phyloP scores from a whole-genome alignment of 768 basidiomycete species.

The Russula griseocarnosa region DNA sequence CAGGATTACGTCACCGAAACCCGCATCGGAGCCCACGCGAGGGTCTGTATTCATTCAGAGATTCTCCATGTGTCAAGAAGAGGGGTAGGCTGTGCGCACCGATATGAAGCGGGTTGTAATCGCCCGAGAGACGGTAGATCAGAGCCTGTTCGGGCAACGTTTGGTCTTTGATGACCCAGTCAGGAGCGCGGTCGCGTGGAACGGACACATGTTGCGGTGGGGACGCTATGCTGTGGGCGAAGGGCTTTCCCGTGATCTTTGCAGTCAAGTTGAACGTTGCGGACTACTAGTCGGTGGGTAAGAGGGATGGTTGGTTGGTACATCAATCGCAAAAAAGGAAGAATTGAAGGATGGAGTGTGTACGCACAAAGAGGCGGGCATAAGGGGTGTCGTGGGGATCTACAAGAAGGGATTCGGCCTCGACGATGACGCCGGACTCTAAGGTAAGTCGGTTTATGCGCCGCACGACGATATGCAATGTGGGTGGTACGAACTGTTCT shows the following conservation, averaged over 20 bases:
- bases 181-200: conserved; percentile 40
- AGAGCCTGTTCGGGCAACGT: conserved; percentile 43
- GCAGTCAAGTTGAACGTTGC: conserved; percentile 45
- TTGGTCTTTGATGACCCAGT: conserved; percentile 41
- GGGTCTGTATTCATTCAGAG: conserved; percentile 49
- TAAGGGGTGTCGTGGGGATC: conserved; percentile 53
- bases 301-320: not conserved
- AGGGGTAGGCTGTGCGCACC: conserved; percentile 33
- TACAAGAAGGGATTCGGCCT: conserved; percentile 57
- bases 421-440: conserved; percentile 76
- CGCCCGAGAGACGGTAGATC: conserved; percentile 48
- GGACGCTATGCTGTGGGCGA: conserved; percentile 40
- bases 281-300: conserved; percentile 31
- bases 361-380: conserved; percentile 41
- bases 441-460: not conserved
- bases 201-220: conserved; percentile 37
- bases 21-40: conserved; percentile 59
- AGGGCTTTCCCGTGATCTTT: conserved; percentile 39
- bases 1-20: conserved; percentile 81
- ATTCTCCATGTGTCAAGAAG: too few species aligned
- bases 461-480: not conserved
- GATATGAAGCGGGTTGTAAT: conserved; percentile 51
- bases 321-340: not conserved
- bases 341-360: not conserved
- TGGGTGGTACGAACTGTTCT: conserved; percentile 62